Conservation (phyloP, 208 protist genomes). For the Lotmaria passim region DNA sequence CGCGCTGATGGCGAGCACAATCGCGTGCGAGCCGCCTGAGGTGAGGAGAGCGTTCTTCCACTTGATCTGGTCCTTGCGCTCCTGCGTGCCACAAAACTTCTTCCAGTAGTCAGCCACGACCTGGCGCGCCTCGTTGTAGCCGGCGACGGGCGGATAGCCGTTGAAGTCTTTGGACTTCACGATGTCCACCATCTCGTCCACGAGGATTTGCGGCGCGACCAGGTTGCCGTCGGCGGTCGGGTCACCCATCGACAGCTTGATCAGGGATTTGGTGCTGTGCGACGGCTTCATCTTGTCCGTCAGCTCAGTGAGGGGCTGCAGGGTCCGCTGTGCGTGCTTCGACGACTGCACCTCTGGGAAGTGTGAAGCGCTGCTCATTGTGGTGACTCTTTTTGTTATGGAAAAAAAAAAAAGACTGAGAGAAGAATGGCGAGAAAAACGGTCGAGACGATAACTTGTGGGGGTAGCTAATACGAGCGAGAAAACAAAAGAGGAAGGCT, state of each 20-base stretch:
- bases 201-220: constrained; percentile 38
- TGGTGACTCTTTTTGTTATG: background rate
- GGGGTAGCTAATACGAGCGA: background rate
- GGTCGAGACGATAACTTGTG: background rate
- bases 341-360: constrained; percentile 44
- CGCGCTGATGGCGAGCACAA: constrained; percentile 85
- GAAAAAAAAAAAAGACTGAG: background rate
- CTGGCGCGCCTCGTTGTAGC: constrained; percentile 51
- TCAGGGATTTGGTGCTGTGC: constrained; percentile 43
- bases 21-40: constrained; percentile 86
- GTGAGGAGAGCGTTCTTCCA: constrained; percentile 82
- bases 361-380: constrained; percentile 19
- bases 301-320: constrained; percentile 84
- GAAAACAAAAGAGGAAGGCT: constrained; percentile 11
- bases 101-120: constrained; percentile 59
- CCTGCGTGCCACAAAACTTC: constrained; percentile 40
- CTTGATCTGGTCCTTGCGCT: constrained; percentile 36
- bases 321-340: constrained; percentile 49
- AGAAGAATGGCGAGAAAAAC: background rate
- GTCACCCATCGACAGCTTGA: constrained; percentile 77
- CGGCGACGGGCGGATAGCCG: constrained; percentile 74
- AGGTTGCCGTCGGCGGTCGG: constrained; percentile 86
- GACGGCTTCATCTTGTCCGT: constrained; percentile 87
- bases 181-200: constrained; percentile 55
- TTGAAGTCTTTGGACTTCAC: constrained; percentile 60